A percentile compares a stretch with the other conserved stretches of the same genome.
phyloP scores from a whole-genome alignment of 2,329 filamentous ascomycete genomes.

The Stachybotrys chlorohalonatus region DNA sequence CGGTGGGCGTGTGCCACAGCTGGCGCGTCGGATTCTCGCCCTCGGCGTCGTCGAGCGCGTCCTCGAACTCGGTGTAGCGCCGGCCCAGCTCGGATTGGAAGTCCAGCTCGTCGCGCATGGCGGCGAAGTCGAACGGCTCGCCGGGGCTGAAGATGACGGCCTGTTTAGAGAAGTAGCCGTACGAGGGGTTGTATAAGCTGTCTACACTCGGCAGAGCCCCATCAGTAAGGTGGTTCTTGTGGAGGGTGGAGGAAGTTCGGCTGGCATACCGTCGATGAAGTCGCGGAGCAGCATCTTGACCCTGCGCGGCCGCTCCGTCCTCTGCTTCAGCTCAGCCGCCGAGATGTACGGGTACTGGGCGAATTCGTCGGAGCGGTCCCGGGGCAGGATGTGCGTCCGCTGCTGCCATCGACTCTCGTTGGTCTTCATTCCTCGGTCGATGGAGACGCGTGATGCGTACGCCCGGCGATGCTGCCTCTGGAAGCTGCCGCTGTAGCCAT shows the following conservation, averaged over 20 bases:
- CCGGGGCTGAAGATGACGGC: constrained; percentile 93
- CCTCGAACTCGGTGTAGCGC: constrained; percentile 85
- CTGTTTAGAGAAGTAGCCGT: constrained; percentile 94
- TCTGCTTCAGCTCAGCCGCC: constrained; percentile 62
- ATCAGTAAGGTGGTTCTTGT: background rate
- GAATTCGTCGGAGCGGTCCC: constrained; percentile 74
- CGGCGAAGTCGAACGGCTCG: constrained; percentile 80
- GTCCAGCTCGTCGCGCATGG: constrained; percentile 72
- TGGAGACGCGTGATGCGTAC: constrained; percentile 19
- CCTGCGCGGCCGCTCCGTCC: constrained; percentile 67
- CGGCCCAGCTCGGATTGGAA: constrained; percentile 71
- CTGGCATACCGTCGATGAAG: constrained; percentile 77
- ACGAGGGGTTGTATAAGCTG: constrained; percentile 87
- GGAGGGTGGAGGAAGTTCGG: constrained; percentile 10
- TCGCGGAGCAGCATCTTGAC: constrained; percentile 97
- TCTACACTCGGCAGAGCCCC: constrained; percentile 41
- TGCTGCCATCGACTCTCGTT: constrained; percentile 80
- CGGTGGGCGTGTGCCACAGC: constrained; percentile 96
- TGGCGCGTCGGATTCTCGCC: constrained; percentile 66
- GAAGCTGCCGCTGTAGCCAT: background rate
- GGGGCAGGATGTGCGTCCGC: constrained; percentile 62
- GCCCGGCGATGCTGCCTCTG: constrained; percentile 12
- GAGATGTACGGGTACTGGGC: constrained; percentile 77
- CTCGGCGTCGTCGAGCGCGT: constrained; percentile 65
- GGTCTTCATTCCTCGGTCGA: constrained; percentile 30